Base-by-base conservation (phyloP, 163 green algal species). In the Scenedesmus sp. region DNA sequence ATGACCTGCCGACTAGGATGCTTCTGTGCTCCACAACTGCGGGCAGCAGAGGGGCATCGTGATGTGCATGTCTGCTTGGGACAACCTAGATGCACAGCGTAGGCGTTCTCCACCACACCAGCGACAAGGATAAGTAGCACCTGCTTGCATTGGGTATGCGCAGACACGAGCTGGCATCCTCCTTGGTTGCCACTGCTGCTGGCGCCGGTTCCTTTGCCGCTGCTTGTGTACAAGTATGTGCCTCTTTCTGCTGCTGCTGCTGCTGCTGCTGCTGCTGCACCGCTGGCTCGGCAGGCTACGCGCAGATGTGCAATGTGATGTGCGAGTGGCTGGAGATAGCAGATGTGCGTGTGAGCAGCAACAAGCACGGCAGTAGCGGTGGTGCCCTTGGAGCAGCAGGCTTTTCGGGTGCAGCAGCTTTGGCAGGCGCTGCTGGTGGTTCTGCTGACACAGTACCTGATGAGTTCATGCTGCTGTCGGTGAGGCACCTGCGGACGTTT, bases 261-360 rank as follows among this genome's bases (percentile, higher is more conserved):
- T 49, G 49, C 53, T 78, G 44, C 81, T 49, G 24, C 44, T 76
- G 46, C 81, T 87, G 81, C 81, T 80, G n/a, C 35, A 4, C 83
- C 24, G 53, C 53, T 88, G 79, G 13, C 72, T 44, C n/a, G 33
- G 84, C 94, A 97, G 95, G 96, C 30, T 97, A 97, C 73, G 96
- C 94, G 7, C 96, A 98, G 85, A 98, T 98, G 96, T 95, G 94
- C 26, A 95, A 92, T 83, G 92, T 97, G 33, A 93, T 96, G 76
- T 96, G 94, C 89, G 86, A 94, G 24, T 98, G 96, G 96, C 92
- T 97, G 59, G 72, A 94, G 10, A 73, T 95, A 72, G 86, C 89
- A 26, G 93, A 96, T 18, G 89, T 91, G 46, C 79, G 89, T 2
- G 59, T 43, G 16, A 83, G 84, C 24, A 51, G 42, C 79, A 18